Conservation (phyloP, 352 stramenopile genomes). For the Globisporangium heterothallicum region DNA sequence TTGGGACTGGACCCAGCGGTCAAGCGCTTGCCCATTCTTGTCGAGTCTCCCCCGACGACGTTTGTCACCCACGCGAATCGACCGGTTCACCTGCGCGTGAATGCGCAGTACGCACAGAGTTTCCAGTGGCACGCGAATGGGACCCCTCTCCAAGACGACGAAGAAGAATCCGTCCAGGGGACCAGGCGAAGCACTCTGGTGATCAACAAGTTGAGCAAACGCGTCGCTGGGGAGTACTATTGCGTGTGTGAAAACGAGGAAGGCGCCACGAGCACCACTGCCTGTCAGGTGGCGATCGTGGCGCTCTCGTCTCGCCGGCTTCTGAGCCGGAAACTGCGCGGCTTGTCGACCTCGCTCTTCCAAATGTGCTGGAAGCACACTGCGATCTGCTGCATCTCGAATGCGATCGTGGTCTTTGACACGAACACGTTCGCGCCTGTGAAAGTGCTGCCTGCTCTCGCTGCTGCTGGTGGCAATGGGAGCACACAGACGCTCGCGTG, state of each 20-base stretch:
- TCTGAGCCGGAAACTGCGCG: constrained; percentile 21
- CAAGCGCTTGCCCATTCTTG: constrained; percentile 30
- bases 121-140: constrained; percentile 57
- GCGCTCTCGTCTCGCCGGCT: constrained; percentile 19
- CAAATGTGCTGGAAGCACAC: constrained; percentile 13
- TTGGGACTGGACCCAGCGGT: constrained; percentile 47
- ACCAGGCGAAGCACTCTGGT: constrained; percentile 29
- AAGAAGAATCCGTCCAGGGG: constrained; percentile 8
- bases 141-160: constrained; percentile 12
- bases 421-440: constrained; percentile 14
- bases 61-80: constrained; percentile 23
- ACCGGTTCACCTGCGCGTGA: constrained; percentile 31
- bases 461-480: not conserved
- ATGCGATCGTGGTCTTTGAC: constrained; percentile 19
- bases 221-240: constrained; percentile 44
- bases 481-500: constrained; percentile 17
- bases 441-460: constrained; percentile 6
- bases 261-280: constrained; percentile 24
- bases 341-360: constrained; percentile 21
- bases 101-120: constrained; percentile 28
- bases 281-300: constrained; percentile 28
- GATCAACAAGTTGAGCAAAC: constrained; percentile 33
- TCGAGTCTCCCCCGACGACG: constrained; percentile 19
- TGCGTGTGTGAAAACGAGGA: constrained; percentile 68
- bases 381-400: constrained; percentile 12